Conservation (phyloP, 2,329 filamentous ascomycete species). For the Scytalidium sp. region DNA sequence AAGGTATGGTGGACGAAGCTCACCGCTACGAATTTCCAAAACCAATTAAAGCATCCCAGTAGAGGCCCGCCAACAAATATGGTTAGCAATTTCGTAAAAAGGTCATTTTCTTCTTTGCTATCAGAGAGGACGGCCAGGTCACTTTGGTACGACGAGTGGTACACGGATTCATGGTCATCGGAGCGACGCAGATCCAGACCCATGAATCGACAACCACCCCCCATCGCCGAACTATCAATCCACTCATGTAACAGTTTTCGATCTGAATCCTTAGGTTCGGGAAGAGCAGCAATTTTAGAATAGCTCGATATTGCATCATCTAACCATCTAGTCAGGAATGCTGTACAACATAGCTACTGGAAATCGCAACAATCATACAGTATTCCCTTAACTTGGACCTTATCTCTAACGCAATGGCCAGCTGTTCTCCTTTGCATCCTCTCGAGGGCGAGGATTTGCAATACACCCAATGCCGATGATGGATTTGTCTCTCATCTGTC, state of each 20-base stretch:
- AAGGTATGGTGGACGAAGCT: too few relatives aligned
- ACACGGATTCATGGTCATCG: conserved; percentile 8
- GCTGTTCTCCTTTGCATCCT: conserved; percentile 9
- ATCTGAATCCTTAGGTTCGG: conserved; percentile 7
- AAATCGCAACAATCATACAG: conserved; percentile 5
- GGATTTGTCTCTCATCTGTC: conserved; percentile 8
- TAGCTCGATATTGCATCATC: conserved; percentile 9
- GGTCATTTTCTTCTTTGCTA: conserved; percentile 11
- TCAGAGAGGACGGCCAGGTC: conserved; percentile 10
- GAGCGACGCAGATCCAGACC: conserved; percentile 10
- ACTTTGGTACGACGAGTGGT: conserved; percentile 5
- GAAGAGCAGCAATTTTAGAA: conserved; percentile 7
- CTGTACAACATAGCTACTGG: too few relatives aligned
- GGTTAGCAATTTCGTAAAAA: too few relatives aligned
- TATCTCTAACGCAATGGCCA: conserved; percentile 7
- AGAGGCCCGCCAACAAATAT: conserved; percentile 7
- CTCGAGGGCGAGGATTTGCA: conserved; percentile 2
- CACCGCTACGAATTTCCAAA: too few relatives aligned
- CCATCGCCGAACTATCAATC: conserved; percentile 7
- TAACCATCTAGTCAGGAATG: too few relatives aligned
- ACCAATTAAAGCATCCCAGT: too few relatives aligned
- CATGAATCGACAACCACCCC: conserved; percentile 11
- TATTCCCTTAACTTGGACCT: conserved; percentile 13
- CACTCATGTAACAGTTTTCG: conserved; percentile 8
- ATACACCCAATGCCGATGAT: conserved; percentile 10